Conservation (phyloP, 1,139 yeast species). For the Candida sp. region DNA sequence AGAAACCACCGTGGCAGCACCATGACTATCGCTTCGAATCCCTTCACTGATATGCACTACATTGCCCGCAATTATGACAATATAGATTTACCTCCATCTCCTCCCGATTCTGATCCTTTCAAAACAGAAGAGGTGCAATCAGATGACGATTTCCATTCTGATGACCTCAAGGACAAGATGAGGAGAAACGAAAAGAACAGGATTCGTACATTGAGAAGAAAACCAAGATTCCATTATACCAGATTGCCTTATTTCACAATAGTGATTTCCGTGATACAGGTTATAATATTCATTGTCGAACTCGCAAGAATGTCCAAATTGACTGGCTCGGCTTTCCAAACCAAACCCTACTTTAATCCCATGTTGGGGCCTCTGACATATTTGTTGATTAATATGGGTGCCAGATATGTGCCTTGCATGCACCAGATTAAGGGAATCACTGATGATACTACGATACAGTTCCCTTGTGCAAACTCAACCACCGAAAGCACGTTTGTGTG, state of each 20-base stretch:
- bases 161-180: conserved; percentile 17
- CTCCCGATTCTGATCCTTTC: conserved; percentile 13
- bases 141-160: conserved; percentile 6
- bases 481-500: conserved; percentile 58
- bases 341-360: conserved; percentile 76
- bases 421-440: conserved; percentile 56
- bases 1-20: neutral
- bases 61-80: conserved; percentile 8
- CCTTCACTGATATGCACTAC: conserved; percentile 9
- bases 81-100: conserved; percentile 11
- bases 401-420: conserved; percentile 78
- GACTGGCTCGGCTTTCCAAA: conserved; percentile 73
- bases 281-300: conserved; percentile 69
- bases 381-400: conserved; percentile 70
- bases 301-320: conserved; percentile 58
- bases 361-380: conserved; percentile 84
- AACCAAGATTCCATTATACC: conserved; percentile 49
- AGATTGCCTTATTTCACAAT: conserved; percentile 52
- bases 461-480: conserved; percentile 79
- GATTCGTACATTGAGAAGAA: conserved; percentile 26
- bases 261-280: conserved; percentile 53
- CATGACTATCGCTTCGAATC: conserved; percentile 4
- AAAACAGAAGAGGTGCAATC: conserved; percentile 3
- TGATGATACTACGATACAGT: conserved; percentile 46
- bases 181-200: conserved; percentile 31